Evolutionary conservation across 306 rosid species (phyloP).

Genomic region (Trifolium pratense): DNA sequence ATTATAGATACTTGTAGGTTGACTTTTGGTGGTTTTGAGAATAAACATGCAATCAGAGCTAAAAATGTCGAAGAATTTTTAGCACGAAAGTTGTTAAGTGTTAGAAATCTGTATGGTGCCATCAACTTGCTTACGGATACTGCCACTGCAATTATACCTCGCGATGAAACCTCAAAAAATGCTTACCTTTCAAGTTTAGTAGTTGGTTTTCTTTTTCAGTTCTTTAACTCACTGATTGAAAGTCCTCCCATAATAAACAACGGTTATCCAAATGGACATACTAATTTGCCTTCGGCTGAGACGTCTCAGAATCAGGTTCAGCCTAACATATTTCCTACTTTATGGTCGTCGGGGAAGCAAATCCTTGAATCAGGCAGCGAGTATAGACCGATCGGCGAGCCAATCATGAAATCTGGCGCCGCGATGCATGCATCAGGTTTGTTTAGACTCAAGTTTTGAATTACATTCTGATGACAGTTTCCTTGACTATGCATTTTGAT

Average conservation of each 20-base stretch:
- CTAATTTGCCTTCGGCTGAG: neutral
- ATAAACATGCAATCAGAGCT: slow-evolving; percentile 76
- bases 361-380: slow-evolving; percentile 48
- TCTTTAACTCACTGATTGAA: slow-evolving; percentile 58
- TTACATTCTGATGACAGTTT: slow-evolving; percentile 5
- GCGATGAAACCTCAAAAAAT: slow-evolving; percentile 53
- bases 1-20: slow-evolving; percentile 58
- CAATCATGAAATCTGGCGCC: slow-evolving; percentile 72
- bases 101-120: too few relatives aligned
- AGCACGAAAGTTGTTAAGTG: too few relatives aligned
- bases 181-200: slow-evolving; percentile 79
- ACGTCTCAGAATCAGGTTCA: slow-evolving; percentile 2
- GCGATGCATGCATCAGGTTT: slow-evolving; percentile 67
- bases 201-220: slow-evolving; percentile 69
- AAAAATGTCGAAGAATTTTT: slow-evolving; percentile 55
- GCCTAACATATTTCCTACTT: slow-evolving; percentile 36
- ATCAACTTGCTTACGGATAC: too few relatives aligned
- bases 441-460: slow-evolving; percentile 13
- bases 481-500: neutral
- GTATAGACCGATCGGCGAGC: slow-evolving; percentile 72
- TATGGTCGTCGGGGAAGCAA: slow-evolving; percentile 71
- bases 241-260: slow-evolving; percentile 36
- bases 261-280: slow-evolving; percentile 38
- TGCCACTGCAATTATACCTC: slow-evolving; percentile 50
- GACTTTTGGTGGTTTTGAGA: slow-evolving; percentile 76